Evolutionary conservation across 345 rosid species (phyloP), one percentile per base, ranked within the genome.

Genomic region (Carallia brachiata): DNA sequence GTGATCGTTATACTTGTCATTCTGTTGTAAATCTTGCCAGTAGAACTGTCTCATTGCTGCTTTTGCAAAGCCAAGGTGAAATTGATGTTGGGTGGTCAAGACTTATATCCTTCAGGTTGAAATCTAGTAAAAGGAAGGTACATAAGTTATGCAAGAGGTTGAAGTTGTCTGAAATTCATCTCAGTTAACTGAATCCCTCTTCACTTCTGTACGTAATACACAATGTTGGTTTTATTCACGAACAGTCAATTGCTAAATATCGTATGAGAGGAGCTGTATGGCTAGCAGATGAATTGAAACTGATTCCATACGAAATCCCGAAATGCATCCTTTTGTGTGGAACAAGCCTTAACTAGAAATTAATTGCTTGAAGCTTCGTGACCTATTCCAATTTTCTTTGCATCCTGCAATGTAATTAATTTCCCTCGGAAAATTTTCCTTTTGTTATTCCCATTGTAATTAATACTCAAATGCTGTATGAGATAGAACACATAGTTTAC

Each of bases 1-100:
- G 76, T 81, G 72, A 87, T 92, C 64, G 63, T 73, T 2, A 63
- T 83, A 53, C 78, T 63, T 16, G 81, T 88, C 52, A 67, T 87
- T 27, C 63, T 88, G 61, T 77, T 87, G 74, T 88, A 73, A 68
- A 53, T 63, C 72, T 18, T 73, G n/a, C 70, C 53, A 17, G 66
- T 59, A 70, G 58, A 37, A 7, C 18, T 62, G 19, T 28, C 59
- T 19, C 34, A 23, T 28, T 62, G 57, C 23, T 13, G 3, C 39
- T 9, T 32, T 27, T 47, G 8, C 39, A 9, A 1, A 19, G 30
- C 36, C 8, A 75, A 36, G 70, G 52, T 1, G 19, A 61, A 31
- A 54, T 62, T 48, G 19, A 68, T 53, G 16, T 37, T 13, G 27
- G 36, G 61, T 70, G 15, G 48, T 39, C 70, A 55, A 71, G 70